Evolutionary conservation across 805 yeast genomes (phyloP), one percentile per base, ranked within the genome.

Genomic region (Ogataea pini): DNA sequence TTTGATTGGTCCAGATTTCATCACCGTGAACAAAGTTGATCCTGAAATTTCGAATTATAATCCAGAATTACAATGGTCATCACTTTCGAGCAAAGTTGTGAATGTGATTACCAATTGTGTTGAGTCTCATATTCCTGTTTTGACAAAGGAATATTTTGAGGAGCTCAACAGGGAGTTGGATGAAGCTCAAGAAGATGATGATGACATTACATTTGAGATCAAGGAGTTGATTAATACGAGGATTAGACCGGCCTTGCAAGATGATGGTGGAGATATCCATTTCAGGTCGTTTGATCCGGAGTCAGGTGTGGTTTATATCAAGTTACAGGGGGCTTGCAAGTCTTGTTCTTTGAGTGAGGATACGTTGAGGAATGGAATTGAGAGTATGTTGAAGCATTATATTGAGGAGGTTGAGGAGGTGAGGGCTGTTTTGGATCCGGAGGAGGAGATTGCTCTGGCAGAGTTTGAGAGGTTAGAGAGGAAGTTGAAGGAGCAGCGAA

Each of bases 391-490:
- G 64, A 83, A 80, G 58, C 80, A 82, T 64, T 83, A 83, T 61
- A 78, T 83, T 28, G 88, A 83, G 49, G 89, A 83, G 57, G 88
- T 83, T 16, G 73, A 75, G 51, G 71, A 72, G 42, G 89, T 83
- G 7, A 75, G 70, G 54, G 59, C 69, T 1, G 59, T 68, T 2
- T 46, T 69, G 44, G 73, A 69, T 41, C 71, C 71, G 12, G 73
- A 69, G 54, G 73, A 69, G 47, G 72, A 69, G 65, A 77, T 89
- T 33, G 92, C 96, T 1, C 65, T 88, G 42, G 78, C 80, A 53
- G 96, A 90, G 68, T 89, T 89, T 67, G 92, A 88, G 61, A 87
- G 88, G 67, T 76, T 90, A 45, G 97, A 90, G 65, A 75, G 78
- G 56, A 76, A 72, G 52, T 69, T 83, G 50, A 69, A 73, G 50